phyloP scores from a whole-genome alignment of 1,284 basidiomycete genomes.

The Ganoderma lingzhi region DNA sequence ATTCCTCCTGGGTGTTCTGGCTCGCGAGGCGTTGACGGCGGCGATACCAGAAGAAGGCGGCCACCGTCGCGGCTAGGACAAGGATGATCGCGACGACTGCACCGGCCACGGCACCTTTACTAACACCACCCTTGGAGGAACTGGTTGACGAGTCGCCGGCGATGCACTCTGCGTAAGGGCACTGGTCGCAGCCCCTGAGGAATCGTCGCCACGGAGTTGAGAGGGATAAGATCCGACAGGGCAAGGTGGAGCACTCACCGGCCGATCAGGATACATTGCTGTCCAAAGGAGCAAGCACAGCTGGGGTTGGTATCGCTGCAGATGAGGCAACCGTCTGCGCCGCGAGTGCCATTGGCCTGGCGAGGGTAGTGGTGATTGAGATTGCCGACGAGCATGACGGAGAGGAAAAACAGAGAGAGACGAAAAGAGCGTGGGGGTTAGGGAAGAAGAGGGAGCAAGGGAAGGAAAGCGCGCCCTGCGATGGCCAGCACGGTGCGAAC shows the following conservation, averaged over 20 bases:
- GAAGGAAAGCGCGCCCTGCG: conserved; percentile 37
- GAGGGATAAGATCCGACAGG: conserved; percentile 25
- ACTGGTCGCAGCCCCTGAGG: conserved; percentile 63
- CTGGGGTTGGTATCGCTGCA: conserved; percentile 48
- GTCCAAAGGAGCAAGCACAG: conserved; percentile 61
- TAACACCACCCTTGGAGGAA: conserved; percentile 51
- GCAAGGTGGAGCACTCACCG: conserved; percentile 50
- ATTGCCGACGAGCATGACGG: conserved; percentile 57
- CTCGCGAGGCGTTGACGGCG: conserved; percentile 48
- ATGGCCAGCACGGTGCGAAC: conserved; percentile 46
- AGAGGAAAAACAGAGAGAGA: conserved; percentile 32
- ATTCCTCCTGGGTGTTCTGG: conserved; percentile 45
- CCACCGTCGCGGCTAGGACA: conserved; percentile 60
- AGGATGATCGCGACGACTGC: conserved; percentile 70
- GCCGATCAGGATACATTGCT: conserved; percentile 66
- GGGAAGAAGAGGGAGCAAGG: conserved; percentile 26
- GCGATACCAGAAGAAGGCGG: conserved; percentile 70
- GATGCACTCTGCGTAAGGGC: conserved; percentile 59
- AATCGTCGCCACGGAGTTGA: conserved; percentile 24
- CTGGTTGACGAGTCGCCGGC: conserved; percentile 34
- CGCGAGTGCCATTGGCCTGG: conserved; percentile 33
- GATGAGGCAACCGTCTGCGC: conserved; percentile 37
- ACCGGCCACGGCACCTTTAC: conserved; percentile 77
- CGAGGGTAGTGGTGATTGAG: conserved; percentile 51
- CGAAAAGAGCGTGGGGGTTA: conserved; percentile 46